Conservation (phyloP, 2,329 filamentous ascomycete genomes). For the Botrytis porri region DNA sequence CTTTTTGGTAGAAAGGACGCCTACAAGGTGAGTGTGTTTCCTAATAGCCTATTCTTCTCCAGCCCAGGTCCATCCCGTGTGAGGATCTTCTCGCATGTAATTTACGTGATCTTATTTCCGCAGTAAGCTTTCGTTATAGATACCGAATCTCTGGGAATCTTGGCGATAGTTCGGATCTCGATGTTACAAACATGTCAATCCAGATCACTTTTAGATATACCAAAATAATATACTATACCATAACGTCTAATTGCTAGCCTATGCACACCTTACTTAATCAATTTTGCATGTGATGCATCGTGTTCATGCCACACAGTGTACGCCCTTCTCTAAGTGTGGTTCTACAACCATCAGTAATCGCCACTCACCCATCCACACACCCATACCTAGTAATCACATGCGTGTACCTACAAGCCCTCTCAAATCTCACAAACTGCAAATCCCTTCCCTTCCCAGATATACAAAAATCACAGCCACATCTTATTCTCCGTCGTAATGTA, state of each 20-base stretch:
- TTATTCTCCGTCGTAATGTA: neutral
- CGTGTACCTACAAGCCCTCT: neutral
- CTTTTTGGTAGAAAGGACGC: neutral
- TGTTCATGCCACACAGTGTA: neutral
- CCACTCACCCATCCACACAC: neutral
- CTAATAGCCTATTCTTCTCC: neutral
- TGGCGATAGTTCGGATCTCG: neutral
- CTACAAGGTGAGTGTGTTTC: neutral
- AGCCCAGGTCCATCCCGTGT: neutral
- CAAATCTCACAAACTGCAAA: neutral
- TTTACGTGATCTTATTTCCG: neutral
- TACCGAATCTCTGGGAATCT: neutral
- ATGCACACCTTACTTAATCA: no score
- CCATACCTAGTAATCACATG: neutral
- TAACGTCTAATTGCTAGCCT: neutral
- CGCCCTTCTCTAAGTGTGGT: neutral
- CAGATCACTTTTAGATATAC: neutral
- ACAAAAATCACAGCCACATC: neutral
- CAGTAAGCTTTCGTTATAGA: neutral
- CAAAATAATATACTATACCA: neutral
- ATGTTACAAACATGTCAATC: neutral
- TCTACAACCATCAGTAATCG: neutral
- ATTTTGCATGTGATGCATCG: neutral
- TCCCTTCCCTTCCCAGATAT: neutral
- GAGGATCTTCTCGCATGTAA: neutral